Evolutionary conservation across 495 filamentous ascomycete species (phyloP), one percentile per base, ranked within the genome.

Genomic region (Xylaria venustula): DNA sequence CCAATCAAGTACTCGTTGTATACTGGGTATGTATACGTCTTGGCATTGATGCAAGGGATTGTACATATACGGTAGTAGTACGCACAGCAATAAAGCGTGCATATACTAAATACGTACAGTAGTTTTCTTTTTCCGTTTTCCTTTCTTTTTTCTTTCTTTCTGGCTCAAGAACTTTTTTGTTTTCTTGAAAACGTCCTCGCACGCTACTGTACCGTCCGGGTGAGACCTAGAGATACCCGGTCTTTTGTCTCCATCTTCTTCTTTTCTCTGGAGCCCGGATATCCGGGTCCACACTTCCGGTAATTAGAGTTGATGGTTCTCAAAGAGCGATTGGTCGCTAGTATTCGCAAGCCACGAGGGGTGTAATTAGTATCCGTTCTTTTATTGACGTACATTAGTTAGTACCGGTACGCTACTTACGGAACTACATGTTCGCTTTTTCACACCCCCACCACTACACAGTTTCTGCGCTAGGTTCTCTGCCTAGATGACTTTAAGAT

Each of bases 21-120:
- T n/a, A n/a, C n/a, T n/a, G n/a, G n/a, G n/a, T n/a, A n/a, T n/a
- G n/a, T n/a, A n/a, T n/a, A 11, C 11, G 30, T 25, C 55, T 49
- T 51, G 36, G 56, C 46, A 20, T 32, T 54, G 28, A 50, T 50
- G 56, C 47, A 51, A 50, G 56, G 56, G 56, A 59, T 59, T 34
- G 56, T 51, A 59, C 56, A 51, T 59, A 59, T 40, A 58, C 17
- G 47, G 37, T 46, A 19, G 34, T 30, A 50, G 45, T 22, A 36
- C 36, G 17, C 17, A 15, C 20, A 37, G 19, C 11, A 23, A 36
- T 22, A 45, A 30, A 45, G 37, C 45, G 25, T 55, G 53, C 53
- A 55, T 55, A 55, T 55, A n/a, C n/a, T n/a, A n/a, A n/a, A n/a
- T n/a, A n/a, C n/a, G n/a, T n/a, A n/a, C 32, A 25, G 40, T 55